Evolutionary conservation across 1,284 basidiomycete species (phyloP).

Genomic region (Wallemia hederae): DNA sequence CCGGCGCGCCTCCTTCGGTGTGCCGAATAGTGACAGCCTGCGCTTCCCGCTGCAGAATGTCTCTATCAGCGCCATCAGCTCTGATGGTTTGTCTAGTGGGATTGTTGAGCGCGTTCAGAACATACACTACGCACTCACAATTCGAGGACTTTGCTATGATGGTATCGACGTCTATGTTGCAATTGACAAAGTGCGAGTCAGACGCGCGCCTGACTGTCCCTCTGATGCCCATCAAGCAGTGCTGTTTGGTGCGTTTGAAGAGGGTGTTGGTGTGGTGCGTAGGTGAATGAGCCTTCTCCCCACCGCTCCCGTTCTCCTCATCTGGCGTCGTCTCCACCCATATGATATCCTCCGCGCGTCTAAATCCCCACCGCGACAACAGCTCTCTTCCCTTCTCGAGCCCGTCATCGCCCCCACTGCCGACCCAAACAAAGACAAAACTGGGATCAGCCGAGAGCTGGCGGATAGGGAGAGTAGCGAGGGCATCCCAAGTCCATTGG

Average conservation of each 20-base stretch:
- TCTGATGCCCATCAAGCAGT: conserved; percentile 93
- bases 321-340: conserved; percentile 68
- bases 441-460: conserved; percentile 63
- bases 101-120: not conserved
- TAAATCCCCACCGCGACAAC: conserved; percentile 76
- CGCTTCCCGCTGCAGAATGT: conserved; percentile 89
- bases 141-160: conserved; percentile 25
- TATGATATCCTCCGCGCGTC: conserved; percentile 83
- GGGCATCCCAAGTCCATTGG: conserved; percentile 46
- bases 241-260: conserved; percentile 67
- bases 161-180: conserved; percentile 84
- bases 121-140: not conserved
- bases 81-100: conserved; percentile 42
- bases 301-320: conserved; percentile 1
- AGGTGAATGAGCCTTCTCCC: conserved; percentile 2
- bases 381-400: conserved; percentile 75
- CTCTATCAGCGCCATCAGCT: conserved; percentile 82
- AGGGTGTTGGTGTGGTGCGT: conserved; percentile 15
- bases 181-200: conserved; percentile 87
- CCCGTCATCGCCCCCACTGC: conserved; percentile 62
- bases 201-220: conserved; percentile 82
- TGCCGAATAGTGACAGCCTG: conserved; percentile 69
- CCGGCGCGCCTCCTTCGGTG: conserved; percentile 34
- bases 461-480: conserved; percentile 54
- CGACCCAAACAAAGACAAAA: conserved; percentile 92